Base-by-base conservation (phyloP, 768 basidiomycete genomes). In the Tulasnella sp. region DNA sequence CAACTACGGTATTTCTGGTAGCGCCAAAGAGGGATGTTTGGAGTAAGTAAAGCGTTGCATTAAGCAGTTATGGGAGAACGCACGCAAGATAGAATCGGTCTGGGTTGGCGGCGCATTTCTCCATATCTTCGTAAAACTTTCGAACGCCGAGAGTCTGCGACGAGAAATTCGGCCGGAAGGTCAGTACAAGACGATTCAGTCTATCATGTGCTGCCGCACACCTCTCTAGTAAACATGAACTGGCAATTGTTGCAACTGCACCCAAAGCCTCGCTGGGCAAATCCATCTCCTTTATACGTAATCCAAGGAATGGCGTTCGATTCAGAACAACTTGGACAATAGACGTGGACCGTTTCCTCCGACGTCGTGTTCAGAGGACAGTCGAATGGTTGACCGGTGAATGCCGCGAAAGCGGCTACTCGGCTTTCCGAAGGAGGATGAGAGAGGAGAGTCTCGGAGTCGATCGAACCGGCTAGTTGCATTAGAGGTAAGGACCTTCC, bases 181-280 rank as follows among this genome's bases (percentile, higher is more conserved):
- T 40, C 39, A 40, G 39, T 40, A 40, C 5, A 10, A 40, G 24
- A 19, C 0, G 21, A 21, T 3, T 42, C 39, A 74, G 46, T 10
- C 19, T 40, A 10, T 40, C 10, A 40, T 2, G 42, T 10, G 1
- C 27, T 4, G n/a, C 3, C 18, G 62, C 27, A 24, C 0, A 80
- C 80, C 76, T 81, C 81, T 52, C 75, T 62, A 24, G n/a, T 77
- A 74, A 78, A 78, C 5, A 10, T 18, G 34, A 44, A 34, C 1
- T 36, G 39, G 18, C 56, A 38, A 1, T 76, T 36, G 0, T 42
- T 48, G 24, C 75, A 80, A 31, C 10, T 1, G 7, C 40, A 12
- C 14, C 1, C 1, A 71, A 83, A 83, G 18, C 79, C 77, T 21
- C 71, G 39, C 34, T 83, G 82, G 0, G 82, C 82, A 71, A 79